Conservation (phyloP, 371 early-diverging fungal species). For the Mucor circinelloides region DNA sequence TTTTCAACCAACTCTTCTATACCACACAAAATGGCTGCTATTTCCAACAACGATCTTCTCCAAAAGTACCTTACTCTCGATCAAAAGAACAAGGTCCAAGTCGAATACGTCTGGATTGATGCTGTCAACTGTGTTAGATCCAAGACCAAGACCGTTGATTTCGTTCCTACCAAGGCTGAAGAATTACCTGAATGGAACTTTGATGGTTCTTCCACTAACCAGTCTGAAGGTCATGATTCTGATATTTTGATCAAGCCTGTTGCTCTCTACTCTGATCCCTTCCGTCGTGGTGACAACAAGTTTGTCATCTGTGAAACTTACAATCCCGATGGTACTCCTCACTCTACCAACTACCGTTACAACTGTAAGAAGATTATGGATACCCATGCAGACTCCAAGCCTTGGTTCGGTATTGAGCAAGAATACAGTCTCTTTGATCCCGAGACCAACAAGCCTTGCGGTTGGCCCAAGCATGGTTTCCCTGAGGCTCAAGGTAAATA, state of each 20-base stretch:
- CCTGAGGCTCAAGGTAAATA: constrained; percentile 64
- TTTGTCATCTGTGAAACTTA: constrained; percentile 61
- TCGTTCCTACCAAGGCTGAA: constrained; percentile 36
- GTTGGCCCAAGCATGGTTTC: constrained; percentile 65
- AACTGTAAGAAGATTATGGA: constrained; percentile 50
- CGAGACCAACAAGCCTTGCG: constrained; percentile 53
- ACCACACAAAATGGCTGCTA: constrained; percentile 29
- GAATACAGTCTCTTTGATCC: constrained; percentile 62
- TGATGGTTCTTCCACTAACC: constrained; percentile 66
- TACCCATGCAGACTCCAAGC: constrained; percentile 41
- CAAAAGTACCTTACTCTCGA: constrained; percentile 57
- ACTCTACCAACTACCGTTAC: constrained; percentile 58
- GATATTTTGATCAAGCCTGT: constrained; percentile 61
- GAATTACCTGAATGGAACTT: constrained; percentile 66
- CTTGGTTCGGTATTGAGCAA: constrained; percentile 72
- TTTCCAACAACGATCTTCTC: constrained; percentile 50
- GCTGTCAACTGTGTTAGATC: constrained; percentile 48
- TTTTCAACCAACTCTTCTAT: not conserved
- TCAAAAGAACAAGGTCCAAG: constrained; percentile 57
- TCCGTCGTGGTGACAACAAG: constrained; percentile 66
- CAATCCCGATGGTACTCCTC: constrained; percentile 59
- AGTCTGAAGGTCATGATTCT: constrained; percentile 65
- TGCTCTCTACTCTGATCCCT: constrained; percentile 62
- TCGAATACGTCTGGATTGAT: constrained; percentile 69
- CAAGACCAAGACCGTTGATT: constrained; percentile 54